phyloP scores from a whole-genome alignment of 331 rosid genomes.

The Dryas integrifolia region DNA sequence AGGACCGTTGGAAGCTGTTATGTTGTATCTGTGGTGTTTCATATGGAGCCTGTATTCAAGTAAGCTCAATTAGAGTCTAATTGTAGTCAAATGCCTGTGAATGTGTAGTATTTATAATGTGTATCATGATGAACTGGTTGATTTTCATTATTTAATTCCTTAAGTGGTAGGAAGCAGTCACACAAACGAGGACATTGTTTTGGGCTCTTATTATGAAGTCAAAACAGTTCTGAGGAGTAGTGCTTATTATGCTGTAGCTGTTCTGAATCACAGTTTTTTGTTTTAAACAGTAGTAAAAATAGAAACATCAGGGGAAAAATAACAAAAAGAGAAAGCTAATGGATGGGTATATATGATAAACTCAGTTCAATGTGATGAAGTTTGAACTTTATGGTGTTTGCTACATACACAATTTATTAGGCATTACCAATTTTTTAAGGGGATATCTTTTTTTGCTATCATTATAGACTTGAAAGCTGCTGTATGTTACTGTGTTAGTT shows the following conservation, averaged over 20 bases:
- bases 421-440: background rate
- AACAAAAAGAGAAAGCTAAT: background rate
- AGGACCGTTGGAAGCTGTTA: constrained; percentile 99
- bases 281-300: background rate
- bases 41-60: constrained; percentile 99
- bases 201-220: background rate
- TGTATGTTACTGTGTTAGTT: no score
- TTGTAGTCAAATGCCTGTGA: constrained; percentile 1
- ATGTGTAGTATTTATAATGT: background rate
- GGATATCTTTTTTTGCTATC: no score
- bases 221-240: background rate
- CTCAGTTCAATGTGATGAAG: background rate
- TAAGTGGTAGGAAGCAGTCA: background rate
- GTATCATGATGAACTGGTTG: background rate
- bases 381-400: background rate
- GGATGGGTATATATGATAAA: background rate
- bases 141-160: background rate
- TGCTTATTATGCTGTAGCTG: background rate
- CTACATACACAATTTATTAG: background rate
- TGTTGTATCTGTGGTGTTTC: constrained; percentile 94
- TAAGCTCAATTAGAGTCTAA: constrained; percentile 42
- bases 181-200: background rate
- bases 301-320: background rate
- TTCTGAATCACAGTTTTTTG: background rate
- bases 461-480: no score